These are phyloP conservation scores for Kurtzmaniella quercitrusa DNA, from an alignment of 1,139 yeast genomes.

Conservation along the genomic window DNA sequence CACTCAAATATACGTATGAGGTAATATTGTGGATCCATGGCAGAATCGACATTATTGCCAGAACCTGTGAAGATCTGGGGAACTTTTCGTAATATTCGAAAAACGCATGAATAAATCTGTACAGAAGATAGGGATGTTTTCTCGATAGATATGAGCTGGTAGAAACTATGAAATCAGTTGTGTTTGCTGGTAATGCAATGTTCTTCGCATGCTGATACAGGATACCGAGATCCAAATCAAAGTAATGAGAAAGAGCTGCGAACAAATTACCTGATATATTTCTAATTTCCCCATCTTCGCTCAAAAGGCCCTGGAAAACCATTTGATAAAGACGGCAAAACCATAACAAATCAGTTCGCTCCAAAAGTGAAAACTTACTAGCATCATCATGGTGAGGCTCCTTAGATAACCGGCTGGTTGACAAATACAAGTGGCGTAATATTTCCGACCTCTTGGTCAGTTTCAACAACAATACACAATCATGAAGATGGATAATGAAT, in stretches of 20 bases:
- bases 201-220: conserved; percentile 55
- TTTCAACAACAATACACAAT: conserved; percentile 45
- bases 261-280: conserved; percentile 61
- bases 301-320: conserved; percentile 64
- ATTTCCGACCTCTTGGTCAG: conserved; percentile 65
- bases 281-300: conserved; percentile 55
- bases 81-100: conserved; percentile 51
- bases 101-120: conserved; percentile 57
- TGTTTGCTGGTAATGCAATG: conserved; percentile 70
- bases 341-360: conserved; percentile 18
- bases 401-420: conserved; percentile 48
- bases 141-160: conserved; percentile 57
- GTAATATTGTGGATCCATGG: conserved; percentile 80
- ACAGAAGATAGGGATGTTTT: conserved; percentile 58
- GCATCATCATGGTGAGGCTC: conserved; percentile 18
- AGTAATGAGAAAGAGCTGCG: conserved; percentile 59
- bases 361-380: neutral
- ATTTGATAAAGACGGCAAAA: conserved; percentile 62
- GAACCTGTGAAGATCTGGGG: conserved; percentile 27
- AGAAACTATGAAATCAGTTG: conserved; percentile 58
- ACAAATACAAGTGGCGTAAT: conserved; percentile 62
- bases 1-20: conserved; percentile 49
- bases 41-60: conserved; percentile 52
- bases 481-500: conserved; percentile 54
- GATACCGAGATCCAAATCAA: conserved; percentile 58